These are phyloP conservation scores for Aspergillus sclerotiicarbonarius DNA, from an alignment of 495 filamentous ascomycete species.

Conservation along the genomic window DNA sequence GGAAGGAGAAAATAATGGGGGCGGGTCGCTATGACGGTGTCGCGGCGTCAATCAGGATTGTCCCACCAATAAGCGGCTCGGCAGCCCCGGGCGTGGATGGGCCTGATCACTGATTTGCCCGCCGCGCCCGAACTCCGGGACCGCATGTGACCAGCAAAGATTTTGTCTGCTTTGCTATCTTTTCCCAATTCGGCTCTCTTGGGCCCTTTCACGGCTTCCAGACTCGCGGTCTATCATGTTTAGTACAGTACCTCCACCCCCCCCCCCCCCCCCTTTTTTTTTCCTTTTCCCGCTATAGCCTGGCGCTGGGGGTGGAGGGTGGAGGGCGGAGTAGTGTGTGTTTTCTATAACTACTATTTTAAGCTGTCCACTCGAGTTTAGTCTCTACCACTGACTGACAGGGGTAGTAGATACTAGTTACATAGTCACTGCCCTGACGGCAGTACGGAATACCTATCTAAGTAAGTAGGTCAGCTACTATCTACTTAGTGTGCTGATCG, in stretches of 20 bases:
- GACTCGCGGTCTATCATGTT: background rate
- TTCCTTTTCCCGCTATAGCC: background rate
- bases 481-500: background rate
- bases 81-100: conserved; percentile 17
- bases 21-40: conserved; percentile 29
- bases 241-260: background rate
- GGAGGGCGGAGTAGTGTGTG: too few relatives aligned
- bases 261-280: background rate
- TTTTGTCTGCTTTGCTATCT: conserved; percentile 18
- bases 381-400: too few relatives aligned
- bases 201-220: background rate
- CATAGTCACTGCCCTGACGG: too few relatives aligned
- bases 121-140: conserved; percentile 18
- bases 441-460: too few relatives aligned
- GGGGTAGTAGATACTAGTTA: too few relatives aligned
- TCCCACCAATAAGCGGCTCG: conserved; percentile 40
- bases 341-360: too few relatives aligned
- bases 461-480: background rate
- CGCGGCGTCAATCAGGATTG: conserved; percentile 21
- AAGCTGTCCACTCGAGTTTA: too few relatives aligned
- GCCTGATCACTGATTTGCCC: conserved; percentile 6
- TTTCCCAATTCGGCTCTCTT: background rate
- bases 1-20: conserved; percentile 16
- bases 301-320: too few relatives aligned
- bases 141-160: conserved; percentile 39